These are phyloP conservation scores for Aegle marmelos DNA, from an alignment of 345 rosid species.

Conservation along the genomic window DNA sequence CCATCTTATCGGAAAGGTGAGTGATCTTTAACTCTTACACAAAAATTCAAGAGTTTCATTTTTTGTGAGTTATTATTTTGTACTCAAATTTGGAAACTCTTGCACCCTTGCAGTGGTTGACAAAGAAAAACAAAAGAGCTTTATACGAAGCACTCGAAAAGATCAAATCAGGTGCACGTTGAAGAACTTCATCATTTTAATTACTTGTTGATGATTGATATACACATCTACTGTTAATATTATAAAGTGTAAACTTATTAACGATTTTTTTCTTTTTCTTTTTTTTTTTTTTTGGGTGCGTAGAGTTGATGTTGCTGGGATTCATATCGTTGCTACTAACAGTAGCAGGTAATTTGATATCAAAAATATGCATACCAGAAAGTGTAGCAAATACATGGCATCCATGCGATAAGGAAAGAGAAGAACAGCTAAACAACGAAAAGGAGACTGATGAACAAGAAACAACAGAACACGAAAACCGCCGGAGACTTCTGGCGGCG, in stretches of 20 bases:
- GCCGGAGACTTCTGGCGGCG: conserved; percentile 49
- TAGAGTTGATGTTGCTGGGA: conserved; percentile 90
- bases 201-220: no score
- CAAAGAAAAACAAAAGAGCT: conserved; percentile 60
- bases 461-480: conserved; percentile 17
- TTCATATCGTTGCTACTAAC: conserved; percentile 80
- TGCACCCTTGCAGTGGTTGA: conserved; percentile 52
- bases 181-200: no score
- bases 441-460: background rate
- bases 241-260: no score
- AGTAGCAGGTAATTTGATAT: conserved; percentile 45
- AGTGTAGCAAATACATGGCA: conserved; percentile 55
- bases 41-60: fast-evolving
- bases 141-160: conserved; percentile 87
- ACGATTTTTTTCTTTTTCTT: no score
- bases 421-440: background rate
- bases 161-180: conserved; percentile 65
- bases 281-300: background rate
- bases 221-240: no score
- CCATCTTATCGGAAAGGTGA: conserved; percentile 61
- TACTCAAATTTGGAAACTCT: background rate
- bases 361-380: conserved; percentile 62
- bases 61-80: no score
- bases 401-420: conserved; percentile 47
- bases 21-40: background rate